Evolutionary conservation across 768 basidiomycete genomes (phyloP).

Genomic region (Leccinum subgranulosum): DNA sequence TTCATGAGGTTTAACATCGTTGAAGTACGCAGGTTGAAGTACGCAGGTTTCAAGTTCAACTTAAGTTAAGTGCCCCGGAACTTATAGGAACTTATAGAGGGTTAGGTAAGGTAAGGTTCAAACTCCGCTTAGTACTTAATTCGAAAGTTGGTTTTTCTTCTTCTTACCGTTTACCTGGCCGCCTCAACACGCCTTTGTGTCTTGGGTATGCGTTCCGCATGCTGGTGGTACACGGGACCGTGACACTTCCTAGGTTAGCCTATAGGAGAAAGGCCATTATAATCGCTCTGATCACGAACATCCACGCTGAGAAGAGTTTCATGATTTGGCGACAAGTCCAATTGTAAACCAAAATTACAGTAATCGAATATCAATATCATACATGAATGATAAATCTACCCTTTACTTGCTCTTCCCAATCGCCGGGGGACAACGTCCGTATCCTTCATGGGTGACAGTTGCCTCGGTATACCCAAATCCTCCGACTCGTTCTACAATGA

Average conservation of each 20-base stretch:
- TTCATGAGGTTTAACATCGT: slow-evolving; percentile 4
- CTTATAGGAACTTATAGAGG: not conserved
- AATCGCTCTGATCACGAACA: slow-evolving; percentile 79
- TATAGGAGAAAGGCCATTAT: slow-evolving; percentile 60
- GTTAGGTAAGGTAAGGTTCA: slow-evolving; percentile 5
- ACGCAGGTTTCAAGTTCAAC: not conserved
- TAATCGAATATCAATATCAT: not conserved
- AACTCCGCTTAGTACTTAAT: slow-evolving; percentile 24
- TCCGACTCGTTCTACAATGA: slow-evolving; percentile 29
- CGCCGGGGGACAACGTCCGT: slow-evolving; percentile 48
- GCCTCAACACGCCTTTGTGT: slow-evolving; percentile 42
- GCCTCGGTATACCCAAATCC: slow-evolving; percentile 61
- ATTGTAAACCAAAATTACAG: not conserved
- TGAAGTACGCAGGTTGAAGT: not conserved
- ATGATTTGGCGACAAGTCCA: slow-evolving; percentile 68
- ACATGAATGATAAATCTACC: slow-evolving; percentile 5
- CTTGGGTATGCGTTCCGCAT: slow-evolving; percentile 60
- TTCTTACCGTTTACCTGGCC: slow-evolving; percentile 41
- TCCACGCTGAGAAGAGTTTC: slow-evolving; percentile 81
- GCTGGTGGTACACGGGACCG: slow-evolving; percentile 44
- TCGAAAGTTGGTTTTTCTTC: not conserved
- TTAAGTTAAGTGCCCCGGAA: too few species aligned
- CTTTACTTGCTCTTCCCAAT: slow-evolving; percentile 26
- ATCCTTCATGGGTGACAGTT: slow-evolving; percentile 64
- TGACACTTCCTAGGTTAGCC: slow-evolving; percentile 44